Evolutionary conservation across 306 rosid species (phyloP).

Genomic region (Prunus persica): Prunus_persica_NCBIv2 NC_034009.1:8013001-8013500

Average conservation of each 20-base stretch:
- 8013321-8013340: not conserved
- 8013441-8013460: no score
- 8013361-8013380: not conserved
- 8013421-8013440: not conserved
- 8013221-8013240: not conserved
- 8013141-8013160: not conserved
- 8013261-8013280: not conserved
- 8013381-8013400: not conserved
- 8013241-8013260: not conserved
- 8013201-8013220: not conserved
- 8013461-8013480: conserved; percentile 13
- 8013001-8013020: not conserved
- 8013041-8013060: not conserved
- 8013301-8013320: not conserved
- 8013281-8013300: not conserved
- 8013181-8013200: not conserved
- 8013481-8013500: conserved; percentile 60
- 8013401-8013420: not conserved
- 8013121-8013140: not conserved
- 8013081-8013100: not conserved
- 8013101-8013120: not conserved
- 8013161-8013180: not conserved
- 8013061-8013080: not conserved
- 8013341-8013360: not conserved
- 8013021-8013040: not conserved